Conservation (phyloP, 1,284 basidiomycete genomes). For the Phenoliferia sp. region DNA sequence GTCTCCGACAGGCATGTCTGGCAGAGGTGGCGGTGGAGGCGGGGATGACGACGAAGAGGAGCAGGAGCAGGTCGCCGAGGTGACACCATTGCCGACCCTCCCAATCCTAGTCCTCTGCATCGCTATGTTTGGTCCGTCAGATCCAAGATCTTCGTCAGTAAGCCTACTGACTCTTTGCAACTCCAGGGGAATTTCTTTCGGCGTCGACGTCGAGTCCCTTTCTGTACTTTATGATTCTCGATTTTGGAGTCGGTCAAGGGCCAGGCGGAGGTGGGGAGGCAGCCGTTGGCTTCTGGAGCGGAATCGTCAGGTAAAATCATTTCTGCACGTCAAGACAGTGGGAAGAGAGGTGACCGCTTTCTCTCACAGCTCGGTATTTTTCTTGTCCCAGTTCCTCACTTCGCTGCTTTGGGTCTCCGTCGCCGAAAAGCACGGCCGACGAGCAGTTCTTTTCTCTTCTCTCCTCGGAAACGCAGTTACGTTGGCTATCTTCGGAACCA, state of each 20-base stretch:
- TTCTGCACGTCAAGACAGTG: not conserved
- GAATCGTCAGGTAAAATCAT: constrained; percentile 52
- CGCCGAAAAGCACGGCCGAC: constrained; percentile 82
- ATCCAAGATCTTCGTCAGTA: constrained; percentile 38
- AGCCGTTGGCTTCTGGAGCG: constrained; percentile 77
- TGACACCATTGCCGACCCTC: constrained; percentile 75
- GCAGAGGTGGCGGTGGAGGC: not conserved
- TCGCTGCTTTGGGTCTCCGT: constrained; percentile 89
- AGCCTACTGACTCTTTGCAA: constrained; percentile 7
- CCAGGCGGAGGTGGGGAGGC: constrained; percentile 57
- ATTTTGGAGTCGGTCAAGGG: constrained; percentile 53
- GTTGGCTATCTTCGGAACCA: constrained; percentile 75
- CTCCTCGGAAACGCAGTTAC: constrained; percentile 76
- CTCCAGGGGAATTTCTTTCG: constrained; percentile 69
- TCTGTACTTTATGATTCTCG: constrained; percentile 40
- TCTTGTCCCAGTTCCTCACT: constrained; percentile 72
- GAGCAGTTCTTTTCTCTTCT: constrained; percentile 78
- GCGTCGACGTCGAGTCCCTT: constrained; percentile 72
- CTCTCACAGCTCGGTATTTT: constrained; percentile 43
- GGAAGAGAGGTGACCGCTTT: not conserved
- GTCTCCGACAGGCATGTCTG: not conserved
- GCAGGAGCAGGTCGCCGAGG: constrained; percentile 10
- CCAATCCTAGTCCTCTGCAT: constrained; percentile 89
- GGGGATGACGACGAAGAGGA: not conserved
- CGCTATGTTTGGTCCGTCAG: constrained; percentile 80